These are phyloP conservation scores for Stenocarpella maydis DNA, from an alignment of 2,329 filamentous ascomycete species.

Conservation along the genomic window DNA sequence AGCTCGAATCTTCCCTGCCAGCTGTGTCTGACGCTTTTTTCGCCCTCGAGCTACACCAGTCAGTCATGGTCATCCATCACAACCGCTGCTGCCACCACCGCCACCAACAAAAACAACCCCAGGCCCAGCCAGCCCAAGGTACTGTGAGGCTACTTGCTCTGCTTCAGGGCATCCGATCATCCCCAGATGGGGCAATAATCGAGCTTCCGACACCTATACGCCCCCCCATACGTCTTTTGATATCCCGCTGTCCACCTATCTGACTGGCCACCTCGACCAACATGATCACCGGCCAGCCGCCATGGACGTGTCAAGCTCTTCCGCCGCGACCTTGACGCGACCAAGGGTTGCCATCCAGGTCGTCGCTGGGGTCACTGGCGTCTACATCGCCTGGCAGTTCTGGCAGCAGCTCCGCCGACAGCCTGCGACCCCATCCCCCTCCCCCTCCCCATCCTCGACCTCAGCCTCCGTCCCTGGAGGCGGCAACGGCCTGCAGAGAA, in stretches of 20 bases:
- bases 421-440: constrained; percentile 38
- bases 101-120: neutral
- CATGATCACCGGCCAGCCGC: constrained; percentile 31
- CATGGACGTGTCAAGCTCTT: constrained; percentile 43
- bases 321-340: constrained; percentile 63
- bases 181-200: constrained; percentile 14
- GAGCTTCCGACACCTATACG: neutral
- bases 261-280: constrained; percentile 25
- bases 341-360: constrained; percentile 64
- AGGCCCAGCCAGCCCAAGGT: neutral
- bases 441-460: constrained; percentile 36
- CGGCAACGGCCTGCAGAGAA: constrained; percentile 63
- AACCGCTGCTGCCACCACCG: too few species aligned
- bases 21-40: neutral
- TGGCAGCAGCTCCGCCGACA: constrained; percentile 51
- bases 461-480: constrained; percentile 36
- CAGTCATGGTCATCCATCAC: too few species aligned
- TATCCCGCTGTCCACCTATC: neutral
- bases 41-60: neutral
- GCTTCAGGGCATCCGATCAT: neutral
- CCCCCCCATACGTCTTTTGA: neutral
- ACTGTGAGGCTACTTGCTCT: neutral
- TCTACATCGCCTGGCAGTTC: constrained; percentile 66
- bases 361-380: constrained; percentile 63
- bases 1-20: constrained; percentile 1